Conservation (phyloP, 495 filamentous ascomycete species). For the Neurospora hispaniola region DNA sequence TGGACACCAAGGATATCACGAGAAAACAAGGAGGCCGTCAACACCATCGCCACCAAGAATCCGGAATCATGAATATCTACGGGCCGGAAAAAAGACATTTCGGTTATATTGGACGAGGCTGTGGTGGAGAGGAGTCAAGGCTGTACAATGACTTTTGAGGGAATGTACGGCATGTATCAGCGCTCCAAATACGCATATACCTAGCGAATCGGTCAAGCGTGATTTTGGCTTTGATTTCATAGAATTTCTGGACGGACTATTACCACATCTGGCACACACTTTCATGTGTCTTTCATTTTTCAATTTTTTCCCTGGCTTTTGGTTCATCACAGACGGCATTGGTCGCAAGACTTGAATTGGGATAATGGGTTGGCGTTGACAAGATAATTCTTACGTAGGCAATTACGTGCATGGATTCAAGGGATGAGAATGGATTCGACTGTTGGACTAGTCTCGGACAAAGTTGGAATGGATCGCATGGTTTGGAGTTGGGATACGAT, state of each 20-base stretch:
- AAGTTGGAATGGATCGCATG: background rate
- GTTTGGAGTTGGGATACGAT: background rate
- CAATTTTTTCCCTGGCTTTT: background rate
- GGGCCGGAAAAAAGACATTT: too few species aligned
- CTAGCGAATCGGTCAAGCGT: conserved; percentile 51
- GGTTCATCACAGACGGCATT: background rate
- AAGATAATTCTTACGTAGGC: background rate
- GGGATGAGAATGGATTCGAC: background rate
- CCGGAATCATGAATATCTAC: too few species aligned
- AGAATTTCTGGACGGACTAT: background rate
- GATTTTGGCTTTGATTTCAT: conserved; percentile 61
- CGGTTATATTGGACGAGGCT: conserved; percentile 21
- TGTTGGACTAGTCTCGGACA: background rate
- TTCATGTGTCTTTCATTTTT: background rate
- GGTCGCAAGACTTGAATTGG: background rate
- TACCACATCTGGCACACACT: too few species aligned
- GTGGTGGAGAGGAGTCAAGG: conserved; percentile 1
- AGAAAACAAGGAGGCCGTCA: too few species aligned
- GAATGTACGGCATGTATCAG: conserved; percentile 44
- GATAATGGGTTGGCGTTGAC: background rate
- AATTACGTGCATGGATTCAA: background rate
- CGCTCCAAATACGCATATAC: conserved; percentile 66
- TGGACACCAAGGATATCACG: too few species aligned
- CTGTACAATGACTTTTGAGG: too few species aligned
- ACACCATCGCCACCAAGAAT: too few species aligned